Evolutionary conservation across 1,284 basidiomycete species (phyloP).

Genomic region (Apiotrichum porosum): DNA sequence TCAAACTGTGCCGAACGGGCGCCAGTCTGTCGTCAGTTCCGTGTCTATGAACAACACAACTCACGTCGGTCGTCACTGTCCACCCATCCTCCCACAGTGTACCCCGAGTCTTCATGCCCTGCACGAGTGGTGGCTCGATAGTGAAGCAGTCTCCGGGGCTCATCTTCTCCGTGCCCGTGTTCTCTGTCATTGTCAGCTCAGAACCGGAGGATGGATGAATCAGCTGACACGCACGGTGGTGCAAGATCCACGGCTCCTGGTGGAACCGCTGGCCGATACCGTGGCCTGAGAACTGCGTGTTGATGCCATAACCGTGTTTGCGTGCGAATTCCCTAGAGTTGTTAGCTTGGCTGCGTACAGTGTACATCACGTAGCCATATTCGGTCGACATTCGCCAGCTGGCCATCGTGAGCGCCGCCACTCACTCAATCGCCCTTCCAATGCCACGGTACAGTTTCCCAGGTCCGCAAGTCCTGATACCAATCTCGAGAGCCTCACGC

Average conservation of each 20-base stretch:
- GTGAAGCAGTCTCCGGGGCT: conserved; percentile 79
- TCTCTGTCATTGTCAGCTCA: conserved; percentile 58
- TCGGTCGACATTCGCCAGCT: too few relatives aligned
- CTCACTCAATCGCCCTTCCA: conserved; percentile 66
- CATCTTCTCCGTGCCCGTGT: conserved; percentile 74
- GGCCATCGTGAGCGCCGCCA: not conserved
- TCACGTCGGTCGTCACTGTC: conserved; percentile 75
- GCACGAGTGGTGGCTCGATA: conserved; percentile 76
- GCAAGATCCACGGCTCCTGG: conserved; percentile 75
- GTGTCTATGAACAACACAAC: conserved; percentile 18
- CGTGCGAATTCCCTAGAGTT: conserved; percentile 47
- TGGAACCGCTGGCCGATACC: conserved; percentile 84
- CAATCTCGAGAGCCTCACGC: conserved; percentile 63
- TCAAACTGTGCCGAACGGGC: conserved; percentile 78
- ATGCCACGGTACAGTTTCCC: conserved; percentile 68
- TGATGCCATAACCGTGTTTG: conserved; percentile 58
- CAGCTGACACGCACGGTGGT: conserved; percentile 60
- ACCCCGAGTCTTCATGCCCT: conserved; percentile 61
- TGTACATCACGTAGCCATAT: too few relatives aligned
- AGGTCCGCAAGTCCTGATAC: conserved; percentile 71
- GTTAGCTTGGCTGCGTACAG: too few relatives aligned
- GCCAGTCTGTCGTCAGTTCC: conserved; percentile 50
- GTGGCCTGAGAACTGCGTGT: conserved; percentile 62
- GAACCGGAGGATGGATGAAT: too few relatives aligned
- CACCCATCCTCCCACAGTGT: conserved; percentile 83